Evolutionary conservation across 179 eudicot genomes (phyloP), one percentile per base, ranked within the genome.

Genomic region (Heliamphora pulchella): DNA sequence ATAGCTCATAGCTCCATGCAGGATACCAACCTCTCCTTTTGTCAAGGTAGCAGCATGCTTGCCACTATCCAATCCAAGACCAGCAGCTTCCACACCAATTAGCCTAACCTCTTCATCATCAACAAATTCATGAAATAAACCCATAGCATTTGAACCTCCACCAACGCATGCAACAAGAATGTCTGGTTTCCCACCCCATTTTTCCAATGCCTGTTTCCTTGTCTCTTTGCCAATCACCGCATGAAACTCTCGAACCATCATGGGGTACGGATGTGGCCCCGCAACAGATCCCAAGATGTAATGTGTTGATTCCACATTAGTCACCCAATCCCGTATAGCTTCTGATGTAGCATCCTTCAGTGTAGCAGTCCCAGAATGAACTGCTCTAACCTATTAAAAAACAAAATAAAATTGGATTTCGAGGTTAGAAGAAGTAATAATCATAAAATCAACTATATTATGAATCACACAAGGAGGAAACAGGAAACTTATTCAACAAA

Each of bases 231-330:
- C 98, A 65, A 94, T 93, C 46, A 93, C 90, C 0, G 96, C 91
- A 71, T 94, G 98, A 84, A 94, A 94, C 41, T 94, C 98, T 5
- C 96, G 87, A 46, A 94, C 98, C 92, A 94, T 94, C 86, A 88
- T 90, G n/a, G 98, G 98, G 76, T 90, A 91, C 0, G 98, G 98
- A 85, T 94, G 98, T 2, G 98, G 97, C 61, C 97, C 96, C 3
- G 91, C 85, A 7, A 90, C 92, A 14, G 98, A 86, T 50, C 92
- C 91, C 18, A 89, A 83, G 5, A 91, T 80, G 85, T 91, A 89
- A 75, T 93, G 92, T 82, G 89, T 91, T 17, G 91, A 79, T 81
- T 91, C 98, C 20, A 94, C 84, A 62, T 90, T 88, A 20, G 85
- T 83, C 20, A 91, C 90, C 96, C 98, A 93, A 71, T 88, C 90